phyloP scores from a whole-genome alignment of 345 rosid genomes.

The Salix suchowensis region DNA sequence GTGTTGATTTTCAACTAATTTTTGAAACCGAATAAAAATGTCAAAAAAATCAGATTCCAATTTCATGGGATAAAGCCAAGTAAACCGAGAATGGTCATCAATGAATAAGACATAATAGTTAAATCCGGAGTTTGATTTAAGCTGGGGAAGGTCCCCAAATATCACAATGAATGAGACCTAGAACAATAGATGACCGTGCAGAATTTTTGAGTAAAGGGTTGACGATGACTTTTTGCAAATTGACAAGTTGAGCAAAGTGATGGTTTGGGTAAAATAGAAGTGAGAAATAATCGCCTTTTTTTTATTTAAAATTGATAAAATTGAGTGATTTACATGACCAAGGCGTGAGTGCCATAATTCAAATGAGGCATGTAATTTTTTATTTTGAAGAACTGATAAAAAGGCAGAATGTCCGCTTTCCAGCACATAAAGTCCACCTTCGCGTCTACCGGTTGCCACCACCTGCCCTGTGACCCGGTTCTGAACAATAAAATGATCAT shows the following conservation, averaged over 20 bases:
- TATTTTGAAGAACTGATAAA: background rate
- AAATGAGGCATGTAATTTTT: conserved; percentile 1
- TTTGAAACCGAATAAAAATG: background rate
- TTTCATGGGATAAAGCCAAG: conserved; percentile 8
- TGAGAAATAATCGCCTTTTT: background rate
- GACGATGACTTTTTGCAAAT: conserved; percentile 5
- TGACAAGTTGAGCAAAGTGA: conserved; percentile 6
- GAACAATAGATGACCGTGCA: background rate
- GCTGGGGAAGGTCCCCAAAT: background rate
- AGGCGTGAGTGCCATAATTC: conserved; percentile 12
- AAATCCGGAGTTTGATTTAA: background rate
- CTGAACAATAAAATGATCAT: background rate
- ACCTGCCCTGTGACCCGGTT: background rate
- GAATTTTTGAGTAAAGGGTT: background rate
- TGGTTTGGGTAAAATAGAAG: background rate
- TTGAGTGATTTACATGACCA: conserved; percentile 1
- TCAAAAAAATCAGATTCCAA: background rate
- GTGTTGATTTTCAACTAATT: background rate
- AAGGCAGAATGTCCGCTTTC: background rate
- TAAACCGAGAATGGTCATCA: background rate
- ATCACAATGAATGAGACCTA: background rate
- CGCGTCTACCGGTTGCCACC: background rate
- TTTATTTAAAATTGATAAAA: background rate
- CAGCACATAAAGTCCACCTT: conserved; percentile 2
- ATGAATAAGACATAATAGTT: background rate